Conservation (phyloP, 371 early-diverging fungal genomes). For the Paraphysoderma sedebokerense region DNA sequence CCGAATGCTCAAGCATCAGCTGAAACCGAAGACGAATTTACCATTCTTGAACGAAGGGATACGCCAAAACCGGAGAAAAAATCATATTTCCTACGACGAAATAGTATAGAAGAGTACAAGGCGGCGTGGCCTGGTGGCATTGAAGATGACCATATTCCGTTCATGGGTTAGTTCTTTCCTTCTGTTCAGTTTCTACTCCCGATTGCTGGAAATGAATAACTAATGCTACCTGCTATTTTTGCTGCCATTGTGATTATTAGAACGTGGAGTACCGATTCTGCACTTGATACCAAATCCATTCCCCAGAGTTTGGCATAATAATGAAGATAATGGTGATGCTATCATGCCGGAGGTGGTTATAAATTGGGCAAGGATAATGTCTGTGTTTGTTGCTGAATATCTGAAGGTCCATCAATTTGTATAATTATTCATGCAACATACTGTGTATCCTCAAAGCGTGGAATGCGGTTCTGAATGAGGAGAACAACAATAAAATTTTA, state of each 20-base stretch:
- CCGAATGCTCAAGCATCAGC: neutral
- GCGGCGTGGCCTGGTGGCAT: conserved; percentile 15
- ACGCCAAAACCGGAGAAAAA: neutral
- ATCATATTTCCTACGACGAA: neutral
- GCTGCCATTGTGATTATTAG: too few species aligned
- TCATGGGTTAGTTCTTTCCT: too few species aligned
- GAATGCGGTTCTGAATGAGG: too few species aligned
- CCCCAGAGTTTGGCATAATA: conserved; percentile 78
- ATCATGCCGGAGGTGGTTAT: conserved; percentile 21
- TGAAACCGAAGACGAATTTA: neutral
- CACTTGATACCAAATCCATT: conserved; percentile 85
- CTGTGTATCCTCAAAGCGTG: too few species aligned
- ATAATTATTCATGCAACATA: too few species aligned
- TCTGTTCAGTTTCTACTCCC: too few species aligned
- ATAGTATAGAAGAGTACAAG: conserved; percentile 5
- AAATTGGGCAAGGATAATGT: conserved; percentile 28
- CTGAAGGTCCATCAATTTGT: too few species aligned
- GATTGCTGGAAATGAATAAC: too few species aligned
- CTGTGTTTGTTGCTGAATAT: conserved; percentile 34
- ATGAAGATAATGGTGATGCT: conserved; percentile 24
- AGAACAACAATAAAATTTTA: too few species aligned
- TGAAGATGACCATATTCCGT: conserved; percentile 88
- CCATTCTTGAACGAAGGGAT: neutral
- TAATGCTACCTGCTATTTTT: too few species aligned
- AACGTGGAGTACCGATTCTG: conserved; percentile 60